A percentile compares a stretch with the other conserved stretches of the same genome.
phyloP scores from a whole-genome alignment of 164 flowering plant genomes.

The Liquidambar formosana region DNA sequence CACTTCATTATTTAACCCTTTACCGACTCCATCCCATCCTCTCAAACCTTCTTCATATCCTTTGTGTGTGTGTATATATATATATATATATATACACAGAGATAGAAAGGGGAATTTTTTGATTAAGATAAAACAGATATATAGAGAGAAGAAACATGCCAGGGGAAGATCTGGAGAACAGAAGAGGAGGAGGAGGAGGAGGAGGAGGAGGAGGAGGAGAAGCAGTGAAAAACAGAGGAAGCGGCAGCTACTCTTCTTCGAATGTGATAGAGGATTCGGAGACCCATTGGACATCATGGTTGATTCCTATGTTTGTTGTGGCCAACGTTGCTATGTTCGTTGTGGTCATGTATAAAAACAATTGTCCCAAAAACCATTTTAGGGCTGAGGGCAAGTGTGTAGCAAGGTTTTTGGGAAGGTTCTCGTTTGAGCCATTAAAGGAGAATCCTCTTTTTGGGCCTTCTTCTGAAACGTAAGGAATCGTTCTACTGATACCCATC shows the following conservation, averaged over 20 bases:
- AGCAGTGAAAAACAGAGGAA: slow-evolving; percentile 33
- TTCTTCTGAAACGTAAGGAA: slow-evolving; percentile 65
- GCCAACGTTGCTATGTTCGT: slow-evolving; percentile 68
- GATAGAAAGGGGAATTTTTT: not conserved
- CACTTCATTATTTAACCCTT: slow-evolving; percentile 8
- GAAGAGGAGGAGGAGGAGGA: too few relatives aligned
- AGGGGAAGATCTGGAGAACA: slow-evolving; percentile 45
- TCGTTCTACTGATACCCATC: not conserved
- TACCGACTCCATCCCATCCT: slow-evolving; percentile 11
- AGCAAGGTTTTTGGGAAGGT: slow-evolving; percentile 64
- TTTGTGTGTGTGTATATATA: too few relatives aligned
- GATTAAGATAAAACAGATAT: not conserved
- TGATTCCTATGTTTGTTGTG: slow-evolving; percentile 68
- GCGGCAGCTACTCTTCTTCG: slow-evolving; percentile 20
- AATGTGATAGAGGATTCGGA: slow-evolving; percentile 32
- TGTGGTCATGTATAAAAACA: slow-evolving; percentile 61
- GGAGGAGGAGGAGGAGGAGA: too few relatives aligned
- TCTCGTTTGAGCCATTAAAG: slow-evolving; percentile 71
- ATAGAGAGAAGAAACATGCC: slow-evolving; percentile 20
- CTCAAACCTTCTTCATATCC: not conserved
- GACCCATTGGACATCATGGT: slow-evolving; percentile 71
- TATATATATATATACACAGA: not conserved
- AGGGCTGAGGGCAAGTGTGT: slow-evolving; percentile 42
- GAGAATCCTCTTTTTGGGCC: slow-evolving; percentile 89
- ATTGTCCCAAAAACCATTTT: slow-evolving; percentile 55